phyloP scores from a whole-genome alignment of 2,329 filamentous ascomycete genomes.

The Tolypocladium endophyticum region DNA sequence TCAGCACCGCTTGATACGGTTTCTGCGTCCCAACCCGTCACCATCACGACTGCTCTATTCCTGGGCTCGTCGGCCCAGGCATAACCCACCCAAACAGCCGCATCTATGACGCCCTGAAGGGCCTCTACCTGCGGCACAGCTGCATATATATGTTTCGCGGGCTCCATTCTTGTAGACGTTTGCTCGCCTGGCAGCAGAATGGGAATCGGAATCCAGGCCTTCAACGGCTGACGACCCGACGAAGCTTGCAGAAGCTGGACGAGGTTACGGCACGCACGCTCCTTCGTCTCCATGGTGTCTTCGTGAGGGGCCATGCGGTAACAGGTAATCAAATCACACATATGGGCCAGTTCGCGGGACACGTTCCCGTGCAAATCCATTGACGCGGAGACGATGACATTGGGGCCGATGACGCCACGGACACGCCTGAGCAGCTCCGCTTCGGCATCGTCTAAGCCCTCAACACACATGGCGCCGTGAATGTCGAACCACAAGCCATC shows the following conservation, averaged over 20 bases:
- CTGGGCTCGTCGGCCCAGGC: slow-evolving; percentile 45
- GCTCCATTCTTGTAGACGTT: slow-evolving; percentile 42
- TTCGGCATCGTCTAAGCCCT: slow-evolving; percentile 36
- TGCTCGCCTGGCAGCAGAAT: slow-evolving; percentile 43
- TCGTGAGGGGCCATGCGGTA: slow-evolving; percentile 42
- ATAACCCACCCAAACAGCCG: slow-evolving; percentile 45
- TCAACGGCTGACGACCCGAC: slow-evolving; percentile 27
- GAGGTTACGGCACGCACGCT: slow-evolving; percentile 38
- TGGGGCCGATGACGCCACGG: slow-evolving; percentile 30
- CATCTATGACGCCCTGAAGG: slow-evolving; percentile 32
- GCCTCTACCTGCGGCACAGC: slow-evolving; percentile 33
- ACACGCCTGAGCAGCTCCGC: slow-evolving; percentile 34
- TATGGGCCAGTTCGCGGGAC: slow-evolving; percentile 34
- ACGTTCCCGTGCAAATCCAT: slow-evolving; percentile 49
- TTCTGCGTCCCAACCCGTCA: slow-evolving; percentile 37
- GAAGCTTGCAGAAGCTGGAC: slow-evolving; percentile 23
- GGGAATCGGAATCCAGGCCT: slow-evolving; percentile 41
- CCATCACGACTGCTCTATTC: slow-evolving; percentile 37
- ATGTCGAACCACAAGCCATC: slow-evolving; percentile 46
- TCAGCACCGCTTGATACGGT: slow-evolving; percentile 29
- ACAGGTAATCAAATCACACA: slow-evolving; percentile 40
- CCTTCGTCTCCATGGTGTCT: slow-evolving; percentile 37
- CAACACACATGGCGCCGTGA: slow-evolving; percentile 45
- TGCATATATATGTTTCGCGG: slow-evolving; percentile 38
- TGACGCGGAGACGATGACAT: slow-evolving; percentile 38